Base-by-base conservation (phyloP, 2,329 filamentous ascomycete species). In the Alternaria postmessia region DNA sequence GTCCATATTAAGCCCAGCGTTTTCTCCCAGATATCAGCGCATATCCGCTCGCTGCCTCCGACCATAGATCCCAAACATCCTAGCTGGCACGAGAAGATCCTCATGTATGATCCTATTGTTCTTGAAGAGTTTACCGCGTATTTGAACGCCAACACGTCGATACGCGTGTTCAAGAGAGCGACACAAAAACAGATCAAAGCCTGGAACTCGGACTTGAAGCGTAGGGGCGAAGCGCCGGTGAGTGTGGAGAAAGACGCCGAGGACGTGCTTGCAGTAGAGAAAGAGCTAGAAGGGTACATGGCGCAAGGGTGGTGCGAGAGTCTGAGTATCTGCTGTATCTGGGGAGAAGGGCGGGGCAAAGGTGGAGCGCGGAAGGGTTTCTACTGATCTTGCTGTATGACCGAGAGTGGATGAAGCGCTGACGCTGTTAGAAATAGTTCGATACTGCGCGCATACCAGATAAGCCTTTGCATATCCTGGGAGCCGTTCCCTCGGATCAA, bases 271-370 rank as follows among this genome's bases (percentile, higher is more conserved):
- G 73, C 61, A 3, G 65, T 76, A 5, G 62, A 70, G 51, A 74
- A 69, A 46, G 73, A 76, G 34, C 41, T 77, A 2, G 75, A 77
- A 42, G 32, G 55, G 2, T 81, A 76, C 30, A 88, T 91, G 73
- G 90, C 96, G 18, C 93, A 95, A 83, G 87, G 86, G 70, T 98
- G 94, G 94, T 97, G 94, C 73, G 92, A 97, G 79, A 88, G 87
- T 41, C 91, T 90, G 76, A 93, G 94, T 46, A 84, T 98, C 9
- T 96, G 93, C 71, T 97, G 93, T 77, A 82, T 93, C 32, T 92
- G 88, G 88, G 89, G 84, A 69, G 85, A 87, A 62, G 64, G 24
- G 64, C 52, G 7, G 63, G 65, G 43, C 69, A 69, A 52, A 65
- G 69, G 11, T 51, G 68, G 18, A 71, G 71, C 52, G 73, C 61